Evolutionary conservation across 306 rosid genomes (phyloP).

Genomic region (Vachellia pachyceras): DNA sequence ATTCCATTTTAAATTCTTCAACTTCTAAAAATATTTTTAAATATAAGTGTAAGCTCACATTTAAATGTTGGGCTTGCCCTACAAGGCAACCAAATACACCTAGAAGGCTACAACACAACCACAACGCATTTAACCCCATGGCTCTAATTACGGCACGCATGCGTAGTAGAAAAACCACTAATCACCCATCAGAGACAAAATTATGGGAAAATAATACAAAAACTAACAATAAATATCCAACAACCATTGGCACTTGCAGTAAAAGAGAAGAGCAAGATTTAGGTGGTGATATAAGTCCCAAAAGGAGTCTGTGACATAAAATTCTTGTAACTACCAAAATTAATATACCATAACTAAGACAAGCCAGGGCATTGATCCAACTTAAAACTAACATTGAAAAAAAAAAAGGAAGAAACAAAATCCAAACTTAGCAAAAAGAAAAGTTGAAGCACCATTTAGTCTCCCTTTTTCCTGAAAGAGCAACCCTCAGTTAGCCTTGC

Average conservation of each 20-base stretch:
- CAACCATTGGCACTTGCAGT: background rate
- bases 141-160: too few species aligned
- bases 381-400: conserved; percentile 18
- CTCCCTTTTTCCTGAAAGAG: conserved; percentile 63
- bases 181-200: too few species aligned
- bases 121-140: too few species aligned
- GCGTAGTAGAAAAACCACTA: too few species aligned
- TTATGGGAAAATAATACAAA: background rate
- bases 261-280: conserved; percentile 1
- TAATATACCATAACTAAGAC: conserved; percentile 29
- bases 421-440: conserved; percentile 14
- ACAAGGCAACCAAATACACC: too few species aligned
- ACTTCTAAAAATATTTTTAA: too few species aligned
- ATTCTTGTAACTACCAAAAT: conserved; percentile 37
- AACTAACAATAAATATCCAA: background rate
- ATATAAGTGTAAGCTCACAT: too few species aligned
- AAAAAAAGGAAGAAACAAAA: too few species aligned
- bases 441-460: conserved; percentile 37
- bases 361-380: conserved; percentile 19
- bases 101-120: too few species aligned
- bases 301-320: background rate
- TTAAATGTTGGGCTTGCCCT: too few species aligned
- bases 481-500: conserved; percentile 64
- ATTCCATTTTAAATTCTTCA: too few species aligned
- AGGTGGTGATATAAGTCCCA: background rate